Evolutionary conservation across 257 asterid species (phyloP).

Genomic region (Leonotis leonurus): DNA sequence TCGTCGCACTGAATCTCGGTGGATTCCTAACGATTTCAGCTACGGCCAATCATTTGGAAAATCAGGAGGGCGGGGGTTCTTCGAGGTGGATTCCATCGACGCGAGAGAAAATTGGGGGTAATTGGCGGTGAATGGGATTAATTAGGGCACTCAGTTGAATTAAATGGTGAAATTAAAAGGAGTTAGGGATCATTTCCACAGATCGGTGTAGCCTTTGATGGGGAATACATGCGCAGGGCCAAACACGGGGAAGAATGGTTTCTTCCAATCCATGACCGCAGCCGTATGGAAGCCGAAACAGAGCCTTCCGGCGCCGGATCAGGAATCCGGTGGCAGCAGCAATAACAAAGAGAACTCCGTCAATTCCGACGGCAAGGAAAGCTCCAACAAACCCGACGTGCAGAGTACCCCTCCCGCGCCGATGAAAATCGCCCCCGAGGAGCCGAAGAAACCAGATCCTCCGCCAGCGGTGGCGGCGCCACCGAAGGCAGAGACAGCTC

Average conservation of each 20-base stretch:
- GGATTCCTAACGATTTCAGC: too few species aligned
- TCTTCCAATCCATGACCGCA: constrained; percentile 67
- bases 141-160: constrained; percentile 3
- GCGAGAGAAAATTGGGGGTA: not conserved
- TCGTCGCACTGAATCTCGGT: not conserved
- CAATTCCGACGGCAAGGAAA: constrained; percentile 26
- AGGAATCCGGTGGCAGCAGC: constrained; percentile 7
- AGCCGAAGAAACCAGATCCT: constrained; percentile 18
- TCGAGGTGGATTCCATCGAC: not conserved
- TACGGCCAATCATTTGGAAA: too few species aligned
- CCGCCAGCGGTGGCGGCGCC: not conserved
- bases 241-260: constrained; percentile 56
- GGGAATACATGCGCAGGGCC: constrained; percentile 77
- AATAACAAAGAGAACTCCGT: constrained; percentile 20
- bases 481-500: not conserved
- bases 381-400: constrained; percentile 16
- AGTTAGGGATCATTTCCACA: constrained; percentile 21
- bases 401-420: constrained; percentile 42
- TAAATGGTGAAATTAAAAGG: constrained; percentile 27
- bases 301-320: constrained; percentile 38
- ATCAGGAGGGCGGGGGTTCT: not conserved
- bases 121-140: constrained; percentile 30
- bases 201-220: constrained; percentile 34
- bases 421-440: constrained; percentile 26
- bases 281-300: constrained; percentile 37